Evolutionary conservation across 352 stramenopile species (phyloP).

Genomic region (Globisporangium spiculum): DNA sequence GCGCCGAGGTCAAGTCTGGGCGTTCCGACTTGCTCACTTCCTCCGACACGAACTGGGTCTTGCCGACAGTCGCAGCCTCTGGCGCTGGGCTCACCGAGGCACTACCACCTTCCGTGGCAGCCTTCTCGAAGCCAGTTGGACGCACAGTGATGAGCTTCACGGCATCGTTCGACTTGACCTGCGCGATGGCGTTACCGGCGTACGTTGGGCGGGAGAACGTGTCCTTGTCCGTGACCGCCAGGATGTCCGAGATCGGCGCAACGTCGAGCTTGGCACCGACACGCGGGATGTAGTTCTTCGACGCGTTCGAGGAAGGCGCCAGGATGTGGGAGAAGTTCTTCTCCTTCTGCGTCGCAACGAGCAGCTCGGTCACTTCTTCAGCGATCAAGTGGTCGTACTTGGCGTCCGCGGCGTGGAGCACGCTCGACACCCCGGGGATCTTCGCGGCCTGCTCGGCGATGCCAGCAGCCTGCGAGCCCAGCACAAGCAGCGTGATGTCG

Average conservation of each 20-base stretch:
- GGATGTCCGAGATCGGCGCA: slow-evolving; percentile 96
- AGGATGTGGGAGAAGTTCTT: slow-evolving; percentile 91
- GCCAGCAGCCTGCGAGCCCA: slow-evolving; percentile 57
- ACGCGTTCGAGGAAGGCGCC: slow-evolving; percentile 93
- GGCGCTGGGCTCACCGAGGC: slow-evolving; percentile 67
- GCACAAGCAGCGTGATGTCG: slow-evolving; percentile 77
- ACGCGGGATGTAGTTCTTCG: slow-evolving; percentile 96
- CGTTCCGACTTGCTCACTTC: slow-evolving; percentile 94
- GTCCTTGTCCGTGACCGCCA: slow-evolving; percentile 87
- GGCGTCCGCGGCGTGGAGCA: slow-evolving; percentile 81
- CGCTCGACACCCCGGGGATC: slow-evolving; percentile 75
- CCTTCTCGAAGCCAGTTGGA: slow-evolving; percentile 98
- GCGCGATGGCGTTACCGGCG: slow-evolving; percentile 82
- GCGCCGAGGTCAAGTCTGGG: slow-evolving; percentile 92
- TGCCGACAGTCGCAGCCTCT: slow-evolving; percentile 47
- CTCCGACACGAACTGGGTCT: slow-evolving; percentile 92
- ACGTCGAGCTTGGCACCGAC: slow-evolving; percentile 94
- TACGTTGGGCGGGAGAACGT: slow-evolving; percentile 94
- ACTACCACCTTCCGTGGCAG: slow-evolving; percentile 67
- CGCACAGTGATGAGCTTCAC: slow-evolving; percentile 97
- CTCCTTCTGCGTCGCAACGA: slow-evolving; percentile 60
- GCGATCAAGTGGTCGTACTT: slow-evolving; percentile 89
- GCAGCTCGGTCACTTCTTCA: slow-evolving; percentile 82
- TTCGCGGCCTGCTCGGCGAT: slow-evolving; percentile 68
- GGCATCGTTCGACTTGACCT: slow-evolving; percentile 86